Percentiles rank a stretch among this genome's conserved stretches.
phyloP scores from a whole-genome alignment of 495 filamentous ascomycete species.

The Aspergillus indologenus region DNA sequence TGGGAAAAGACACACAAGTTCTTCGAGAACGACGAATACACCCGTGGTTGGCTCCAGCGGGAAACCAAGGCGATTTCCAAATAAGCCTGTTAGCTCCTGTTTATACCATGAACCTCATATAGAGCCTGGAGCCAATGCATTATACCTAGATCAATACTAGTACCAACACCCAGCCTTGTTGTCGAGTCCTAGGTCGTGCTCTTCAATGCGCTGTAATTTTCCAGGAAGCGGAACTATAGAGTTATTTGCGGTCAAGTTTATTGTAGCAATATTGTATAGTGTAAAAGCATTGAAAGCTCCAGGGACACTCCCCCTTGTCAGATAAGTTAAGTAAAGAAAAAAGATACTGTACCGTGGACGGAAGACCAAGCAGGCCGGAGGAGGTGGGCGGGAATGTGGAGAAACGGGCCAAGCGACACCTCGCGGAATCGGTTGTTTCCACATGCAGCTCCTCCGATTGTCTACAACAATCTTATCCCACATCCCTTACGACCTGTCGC shows the following conservation, averaged over 20 bases:
- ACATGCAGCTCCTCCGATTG: not conserved
- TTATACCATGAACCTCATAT: not conserved
- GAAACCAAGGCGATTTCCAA: constrained; percentile 64
- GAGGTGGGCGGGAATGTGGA: not conserved
- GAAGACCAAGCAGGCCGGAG: not conserved
- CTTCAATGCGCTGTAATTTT: too few relatives aligned
- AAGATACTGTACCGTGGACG: too few relatives aligned
- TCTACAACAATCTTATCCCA: not conserved
- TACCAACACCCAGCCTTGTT: too few relatives aligned
- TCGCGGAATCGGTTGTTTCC: not conserved
- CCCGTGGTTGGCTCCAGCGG: constrained; percentile 76
- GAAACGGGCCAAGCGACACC: not conserved
- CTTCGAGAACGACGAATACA: constrained; percentile 68
- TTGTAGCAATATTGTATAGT: too few relatives aligned
- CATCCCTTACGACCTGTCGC: not conserved
- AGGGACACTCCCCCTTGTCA: too few relatives aligned
- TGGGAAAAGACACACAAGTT: constrained; percentile 77
- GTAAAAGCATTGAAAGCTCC: too few relatives aligned
- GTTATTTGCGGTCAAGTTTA: too few relatives aligned
- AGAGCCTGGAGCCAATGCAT: not conserved
- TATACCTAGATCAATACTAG: not conserved
- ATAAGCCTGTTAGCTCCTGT: constrained; percentile 15
- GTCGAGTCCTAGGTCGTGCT: too few relatives aligned
- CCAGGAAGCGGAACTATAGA: too few relatives aligned
- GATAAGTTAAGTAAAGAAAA: too few relatives aligned